Base-by-base conservation (phyloP, 345 rosid species). In the Nephelium lappaceum region DNA sequence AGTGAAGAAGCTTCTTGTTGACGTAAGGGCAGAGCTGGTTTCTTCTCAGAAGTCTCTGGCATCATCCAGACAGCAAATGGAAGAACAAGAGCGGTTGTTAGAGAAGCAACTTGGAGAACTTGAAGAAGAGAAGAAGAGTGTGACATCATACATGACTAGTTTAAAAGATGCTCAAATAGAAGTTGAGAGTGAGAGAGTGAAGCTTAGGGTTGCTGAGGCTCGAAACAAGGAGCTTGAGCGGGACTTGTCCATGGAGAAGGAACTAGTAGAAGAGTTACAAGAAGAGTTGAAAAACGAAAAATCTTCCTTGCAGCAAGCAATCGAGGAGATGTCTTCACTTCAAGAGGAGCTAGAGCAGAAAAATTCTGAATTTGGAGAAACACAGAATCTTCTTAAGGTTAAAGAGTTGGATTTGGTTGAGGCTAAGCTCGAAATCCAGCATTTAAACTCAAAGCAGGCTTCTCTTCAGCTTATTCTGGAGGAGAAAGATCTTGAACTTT, bases 371-470 rank as follows among this genome's bases (percentile, higher is more conserved):
- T 92, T 92, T 79, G 83, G 43, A 83, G 86, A 89, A 43, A 83
- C 91, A 79, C 89, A 77, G 76, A 63, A 80, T 69, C 83, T 88
- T 84, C 93, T 95, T 70, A 84, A 78, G 61, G 83, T 42, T 73
- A 91, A 91, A 81, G 97, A 92, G 82, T 80, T 87, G 18, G 91
- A 90, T 53, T 77, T 93, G 83, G 98, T 87, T 81, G 93, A 93
- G 77, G 99, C 93, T 69, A 93, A 84, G 84, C 86, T 95, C 65
- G 97, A 95, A 82, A 91, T 95, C 76, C 93, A 87, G 86, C 89
- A 87, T 82, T 87, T 92, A 86, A 87, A 87, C 75, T 88, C 96
- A 31, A 90, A 92, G 83, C 89, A 82, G 78, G 90, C 89, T 79
- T 88, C 99, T 76, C 87, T 95, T 75, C 87, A 84, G 81, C 85